Evolutionary conservation across 768 basidiomycete genomes (phyloP).

Genomic region (Cystobasidium tubakii): DNA sequence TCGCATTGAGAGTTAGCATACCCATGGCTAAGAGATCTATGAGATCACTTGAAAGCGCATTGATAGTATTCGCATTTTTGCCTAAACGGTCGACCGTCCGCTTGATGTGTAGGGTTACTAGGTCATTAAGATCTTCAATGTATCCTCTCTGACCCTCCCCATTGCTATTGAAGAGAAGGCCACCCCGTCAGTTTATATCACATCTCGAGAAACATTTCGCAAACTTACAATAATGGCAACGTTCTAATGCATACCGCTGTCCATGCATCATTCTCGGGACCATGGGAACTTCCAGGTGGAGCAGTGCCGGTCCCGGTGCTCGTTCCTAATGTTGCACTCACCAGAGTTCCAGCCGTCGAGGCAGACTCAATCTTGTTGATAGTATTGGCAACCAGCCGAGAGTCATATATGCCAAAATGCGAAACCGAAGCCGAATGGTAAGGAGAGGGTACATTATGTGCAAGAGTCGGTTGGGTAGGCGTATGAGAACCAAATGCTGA

Average conservation of each 20-base stretch:
- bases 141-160: constrained; percentile 45
- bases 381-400: constrained; percentile 26
- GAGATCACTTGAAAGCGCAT: constrained; percentile 40
- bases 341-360: not conserved
- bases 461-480: not conserved
- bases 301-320: not conserved
- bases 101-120: constrained; percentile 41
- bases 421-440: not conserved
- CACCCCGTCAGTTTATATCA: not conserved
- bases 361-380: constrained; percentile 24
- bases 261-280: constrained; percentile 43
- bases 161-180: constrained; percentile 34
- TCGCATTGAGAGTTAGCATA: constrained; percentile 42
- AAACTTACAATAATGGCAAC: constrained; percentile 44
- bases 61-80: constrained; percentile 37
- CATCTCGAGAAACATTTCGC: not conserved
- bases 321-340: not conserved
- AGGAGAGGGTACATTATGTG: not conserved
- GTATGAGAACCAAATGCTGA: not conserved
- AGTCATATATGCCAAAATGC: constrained; percentile 21
- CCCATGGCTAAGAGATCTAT: constrained; percentile 42
- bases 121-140: constrained; percentile 42
- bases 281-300: not conserved
- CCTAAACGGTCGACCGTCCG: constrained; percentile 37
- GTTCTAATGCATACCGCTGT: constrained; percentile 43